Evolutionary conservation across 768 basidiomycete species (phyloP).

Genomic region (Boletus rubroflammeus): DNA sequence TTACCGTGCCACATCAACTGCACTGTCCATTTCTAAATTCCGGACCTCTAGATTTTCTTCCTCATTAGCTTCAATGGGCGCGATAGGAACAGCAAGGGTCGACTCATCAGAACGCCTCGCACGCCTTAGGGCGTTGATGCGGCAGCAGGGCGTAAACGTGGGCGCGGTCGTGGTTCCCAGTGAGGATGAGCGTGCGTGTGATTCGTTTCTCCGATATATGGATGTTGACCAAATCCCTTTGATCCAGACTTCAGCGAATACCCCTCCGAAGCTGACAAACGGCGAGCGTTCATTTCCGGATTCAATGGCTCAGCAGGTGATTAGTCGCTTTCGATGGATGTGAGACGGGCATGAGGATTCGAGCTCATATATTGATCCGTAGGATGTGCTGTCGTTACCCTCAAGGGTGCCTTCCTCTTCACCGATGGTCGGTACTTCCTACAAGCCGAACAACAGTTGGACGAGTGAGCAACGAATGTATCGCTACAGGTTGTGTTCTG

Average conservation of each 20-base stretch:
- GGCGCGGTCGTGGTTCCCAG: slow-evolving; percentile 82
- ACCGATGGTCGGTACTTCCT: slow-evolving; percentile 96
- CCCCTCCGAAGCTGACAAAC: slow-evolving; percentile 75
- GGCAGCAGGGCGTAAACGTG: slow-evolving; percentile 46
- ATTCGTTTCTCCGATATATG: not conserved
- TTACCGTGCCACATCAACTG: slow-evolving; percentile 9
- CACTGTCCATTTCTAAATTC: not conserved
- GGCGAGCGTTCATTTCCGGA: slow-evolving; percentile 86
- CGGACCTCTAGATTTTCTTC: slow-evolving; percentile 7
- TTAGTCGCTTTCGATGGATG: slow-evolving; percentile 7
- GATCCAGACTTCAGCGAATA: slow-evolving; percentile 85
- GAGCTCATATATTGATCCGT: slow-evolving; percentile 8
- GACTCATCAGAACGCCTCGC: slow-evolving; percentile 62
- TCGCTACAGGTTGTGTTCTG: not conserved
- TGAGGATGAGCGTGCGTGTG: slow-evolving; percentile 82
- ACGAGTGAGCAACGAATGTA: slow-evolving; percentile 47
- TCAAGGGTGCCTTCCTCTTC: slow-evolving; percentile 73
- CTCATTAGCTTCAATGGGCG: slow-evolving; percentile 35
- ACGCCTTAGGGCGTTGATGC: slow-evolving; percentile 69
- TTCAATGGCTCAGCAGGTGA: slow-evolving; percentile 92
- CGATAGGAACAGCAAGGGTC: slow-evolving; percentile 40
- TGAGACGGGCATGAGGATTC: not conserved
- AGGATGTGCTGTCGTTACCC: slow-evolving; percentile 78
- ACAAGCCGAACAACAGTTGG: slow-evolving; percentile 88
- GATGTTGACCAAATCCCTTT: not conserved